A percentile compares a stretch with the other conserved stretches of the same genome.
Conservation (phyloP, 208 protist species). For the Phytomonas sp. region DNA sequence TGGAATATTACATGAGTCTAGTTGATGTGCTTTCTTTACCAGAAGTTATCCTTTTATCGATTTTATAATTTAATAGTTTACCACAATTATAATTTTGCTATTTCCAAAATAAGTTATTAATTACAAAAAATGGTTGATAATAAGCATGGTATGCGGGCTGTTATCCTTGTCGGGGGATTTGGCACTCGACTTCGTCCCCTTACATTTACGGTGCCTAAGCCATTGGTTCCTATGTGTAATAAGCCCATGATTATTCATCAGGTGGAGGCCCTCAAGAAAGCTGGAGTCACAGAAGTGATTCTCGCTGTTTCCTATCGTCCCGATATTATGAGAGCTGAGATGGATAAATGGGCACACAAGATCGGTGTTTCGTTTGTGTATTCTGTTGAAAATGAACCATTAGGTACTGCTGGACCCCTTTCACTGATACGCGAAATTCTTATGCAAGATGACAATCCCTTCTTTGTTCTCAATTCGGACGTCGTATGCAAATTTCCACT, state of each 20-base stretch:
- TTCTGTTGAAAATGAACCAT: slow-evolving; percentile 92
- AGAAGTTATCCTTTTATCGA: not conserved
- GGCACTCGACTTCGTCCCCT: slow-evolving; percentile 94
- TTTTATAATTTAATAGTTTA: slow-evolving; percentile 2
- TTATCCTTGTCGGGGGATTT: slow-evolving; percentile 96
- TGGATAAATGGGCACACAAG: slow-evolving; percentile 81
- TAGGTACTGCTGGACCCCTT: slow-evolving; percentile 97
- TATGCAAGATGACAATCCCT: slow-evolving; percentile 84
- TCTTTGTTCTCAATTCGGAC: slow-evolving; percentile 98
- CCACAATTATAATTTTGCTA: not conserved
- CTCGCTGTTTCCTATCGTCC: slow-evolving; percentile 95
- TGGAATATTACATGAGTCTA: not conserved
- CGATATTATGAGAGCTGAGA: slow-evolving; percentile 90
- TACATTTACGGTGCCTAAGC: slow-evolving; percentile 95
- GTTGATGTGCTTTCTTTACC: not conserved
- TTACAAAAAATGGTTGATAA: slow-evolving; percentile 4
- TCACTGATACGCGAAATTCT: slow-evolving; percentile 88
- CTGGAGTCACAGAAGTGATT: slow-evolving; percentile 91
- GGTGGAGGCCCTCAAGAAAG: slow-evolving; percentile 93
- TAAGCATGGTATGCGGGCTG: slow-evolving; percentile 84
- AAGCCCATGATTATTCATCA: slow-evolving; percentile 97
- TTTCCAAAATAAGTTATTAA: slow-evolving; percentile 7
- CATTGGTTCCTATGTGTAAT: slow-evolving; percentile 96
- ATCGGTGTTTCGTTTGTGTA: slow-evolving; percentile 92
- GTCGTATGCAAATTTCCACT: slow-evolving; percentile 95